Percentiles rank a stretch among this genome's conserved stretches.
These are phyloP conservation scores for Torulaspora pretoriensis DNA, from an alignment of 1,139 yeast species.

Conservation along the genomic window DNA sequence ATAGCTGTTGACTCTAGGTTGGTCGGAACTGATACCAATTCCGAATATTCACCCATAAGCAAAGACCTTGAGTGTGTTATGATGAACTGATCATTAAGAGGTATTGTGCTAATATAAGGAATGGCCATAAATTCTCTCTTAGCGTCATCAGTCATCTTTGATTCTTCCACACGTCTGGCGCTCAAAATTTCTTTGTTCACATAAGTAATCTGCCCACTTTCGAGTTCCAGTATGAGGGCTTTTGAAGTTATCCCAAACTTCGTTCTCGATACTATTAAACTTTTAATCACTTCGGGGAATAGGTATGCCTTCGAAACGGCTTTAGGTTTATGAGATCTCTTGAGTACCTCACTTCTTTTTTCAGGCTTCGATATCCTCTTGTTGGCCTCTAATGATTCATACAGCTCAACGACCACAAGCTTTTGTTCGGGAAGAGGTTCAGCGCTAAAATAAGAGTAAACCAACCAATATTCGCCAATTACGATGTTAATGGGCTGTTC, in stretches of 20 bases:
- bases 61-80: constrained; percentile 41
- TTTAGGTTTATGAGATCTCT: constrained; percentile 41
- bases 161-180: constrained; percentile 57
- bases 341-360: constrained; percentile 19
- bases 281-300: constrained; percentile 52
- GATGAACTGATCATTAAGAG: constrained; percentile 44
- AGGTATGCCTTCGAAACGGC: constrained; percentile 54
- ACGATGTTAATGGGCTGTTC: constrained; percentile 48
- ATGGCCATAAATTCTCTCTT: constrained; percentile 55
- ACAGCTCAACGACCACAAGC: constrained; percentile 71
- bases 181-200: constrained; percentile 62
- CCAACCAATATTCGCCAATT: constrained; percentile 81
- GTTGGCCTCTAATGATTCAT: constrained; percentile 57
- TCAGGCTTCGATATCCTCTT: constrained; percentile 33
- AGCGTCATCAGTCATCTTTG: constrained; percentile 53
- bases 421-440: constrained; percentile 48
- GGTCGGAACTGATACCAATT: constrained; percentile 56
- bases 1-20: constrained; percentile 77
- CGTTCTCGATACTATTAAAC: constrained; percentile 58
- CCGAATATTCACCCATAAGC: constrained; percentile 20
- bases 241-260: constrained; percentile 71
- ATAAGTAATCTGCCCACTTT: constrained; percentile 59
- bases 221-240: constrained; percentile 57
- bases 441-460: constrained; percentile 58
- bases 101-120: constrained; percentile 65